Evolutionary conservation across 805 yeast species (phyloP), one percentile per base, ranked within the genome.

Genomic region (Candida loeiensis): DNA sequence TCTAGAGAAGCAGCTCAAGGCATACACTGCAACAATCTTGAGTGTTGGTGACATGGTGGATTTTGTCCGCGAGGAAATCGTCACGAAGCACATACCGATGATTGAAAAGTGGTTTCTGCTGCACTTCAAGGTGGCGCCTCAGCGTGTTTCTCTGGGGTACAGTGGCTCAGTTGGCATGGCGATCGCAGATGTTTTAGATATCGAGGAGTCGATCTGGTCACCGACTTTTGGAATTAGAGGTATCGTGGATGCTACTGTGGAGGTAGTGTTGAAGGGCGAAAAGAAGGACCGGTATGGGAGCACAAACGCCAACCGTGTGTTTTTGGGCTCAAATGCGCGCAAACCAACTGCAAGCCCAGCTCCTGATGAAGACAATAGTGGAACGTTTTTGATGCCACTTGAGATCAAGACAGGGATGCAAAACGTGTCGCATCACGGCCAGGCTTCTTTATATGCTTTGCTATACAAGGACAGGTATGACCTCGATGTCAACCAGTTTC

Each of bases 191-290:
- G 75, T 89, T 6, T 65, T 87, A 24, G 96, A 86, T 53, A 77
- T 87, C 7, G 99, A 93, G 59, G 97, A 93, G 53, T 85, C 81
- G 50, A 82, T 93, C 11, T 81, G 95, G 88, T 87, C 97, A 0
- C 95, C 97, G 0, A 74, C 77, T 55, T 89, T 76, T 64, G 99
- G 99, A 0, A 61, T 93, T 6, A 78, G 87, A 49, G 99, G 99
- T 0, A 77, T 82, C 50, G 79, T 90, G 13, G 99, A 93, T 64
- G 96, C 83, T 2, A 88, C 96, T 0, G 72, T 88, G 2, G 84
- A 83, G 48, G 33, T 30, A 4, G 33, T 30, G 4, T 17, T 30
- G 13, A 15, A 12, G 21, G 33, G 21, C 13, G 33, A 30, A 21
- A 18, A 6, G n/a, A 30, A 17, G 13, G 36, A 33, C 15, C 20